Base-by-base conservation (phyloP, 2,329 filamentous ascomycete species). In the Verticillium tricorpus region DNA sequence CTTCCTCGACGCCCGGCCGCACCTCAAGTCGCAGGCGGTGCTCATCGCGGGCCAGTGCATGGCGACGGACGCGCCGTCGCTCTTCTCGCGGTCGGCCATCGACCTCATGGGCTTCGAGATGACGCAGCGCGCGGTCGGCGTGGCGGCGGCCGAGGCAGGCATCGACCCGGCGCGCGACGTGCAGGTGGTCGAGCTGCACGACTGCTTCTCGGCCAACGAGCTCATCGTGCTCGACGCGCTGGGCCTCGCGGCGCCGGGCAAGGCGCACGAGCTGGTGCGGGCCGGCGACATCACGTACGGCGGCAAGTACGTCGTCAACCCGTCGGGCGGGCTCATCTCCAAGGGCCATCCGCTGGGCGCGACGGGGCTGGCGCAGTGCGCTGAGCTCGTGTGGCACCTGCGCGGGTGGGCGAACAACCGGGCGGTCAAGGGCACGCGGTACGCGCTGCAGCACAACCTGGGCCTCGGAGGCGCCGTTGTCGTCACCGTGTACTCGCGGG, bases 121-220 rank as follows among this genome's bases (percentile, higher is more conserved):
- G 94, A 88, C 87, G 17, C 82, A 87, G 71, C 78, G 82, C 61
- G 94, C 94, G 0, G 88, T 86, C 8, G 76, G 81, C 63, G 79
- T 81, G 0, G 94, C 94, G n/a, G 80, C 91, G 65, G 80, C 78
- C 35, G 90, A 98, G 77, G 92, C 93, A 0, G 84, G 85, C 25
- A 79, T 90, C 63, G 83, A 87, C 2, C 79, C 90, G 0, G 12
- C n/a, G 6, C 76, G 79, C 37, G 76, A 79, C 37, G 84, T 94
- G 65, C 87, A 89, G 70, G 90, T 98, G 17, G 93, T 92, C 71
- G 94, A 98, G 79, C 82, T 98, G 64, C 95, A 98, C 77, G 95
- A 98, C 79, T 98, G 95, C 80, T 98, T 98, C 84, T 93, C 89
- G 19, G 89, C 94, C 31, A 98, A 98, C 74, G 92, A 98, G 81